phyloP scores from a whole-genome alignment of 1,139 yeast genomes.

The Nadsonia starkeyi-henricii region DNA sequence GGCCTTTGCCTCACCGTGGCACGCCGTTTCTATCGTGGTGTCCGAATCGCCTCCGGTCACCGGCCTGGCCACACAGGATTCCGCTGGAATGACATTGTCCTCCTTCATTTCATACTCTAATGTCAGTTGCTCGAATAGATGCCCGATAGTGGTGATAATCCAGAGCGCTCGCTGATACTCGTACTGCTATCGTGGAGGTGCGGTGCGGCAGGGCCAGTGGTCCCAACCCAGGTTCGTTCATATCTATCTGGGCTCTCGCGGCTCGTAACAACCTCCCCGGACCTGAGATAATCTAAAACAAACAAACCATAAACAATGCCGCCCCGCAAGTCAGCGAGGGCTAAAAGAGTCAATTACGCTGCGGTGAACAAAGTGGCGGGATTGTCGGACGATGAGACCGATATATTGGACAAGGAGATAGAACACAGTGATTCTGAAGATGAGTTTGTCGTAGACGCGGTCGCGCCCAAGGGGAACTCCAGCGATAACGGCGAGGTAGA shows the following conservation, averaged over 20 bases:
- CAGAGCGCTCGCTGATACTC: too few species aligned
- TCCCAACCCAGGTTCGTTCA: too few species aligned
- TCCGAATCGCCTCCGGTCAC: too few species aligned
- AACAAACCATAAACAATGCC: not conserved
- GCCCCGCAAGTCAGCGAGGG: conserved; percentile 7
- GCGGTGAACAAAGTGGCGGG: conserved; percentile 12
- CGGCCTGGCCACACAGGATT: too few species aligned
- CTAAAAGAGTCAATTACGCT: conserved; percentile 15
- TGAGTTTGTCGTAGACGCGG: conserved; percentile 12
- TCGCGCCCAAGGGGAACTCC: conserved; percentile 2
- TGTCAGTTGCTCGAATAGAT: not conserved
- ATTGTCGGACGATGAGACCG: conserved; percentile 12
- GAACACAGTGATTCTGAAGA: conserved; percentile 12
- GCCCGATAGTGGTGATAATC: not conserved
- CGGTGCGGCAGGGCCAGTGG: too few species aligned
- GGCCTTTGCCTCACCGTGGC: too few species aligned
- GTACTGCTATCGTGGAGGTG: too few species aligned
- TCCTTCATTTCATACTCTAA: not conserved
- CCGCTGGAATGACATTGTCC: too few species aligned
- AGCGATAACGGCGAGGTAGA: conserved; percentile 8
- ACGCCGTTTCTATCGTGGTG: too few species aligned
- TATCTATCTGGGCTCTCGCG: too few species aligned
- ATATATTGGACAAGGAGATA: conserved; percentile 1
- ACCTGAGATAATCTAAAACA: not conserved
- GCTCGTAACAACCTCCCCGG: too few species aligned